A percentile compares a stretch with the other conserved stretches of the same genome.
These are phyloP conservation scores for Cicer pinnatifidum DNA, from an alignment of 306 rosid species.

Conservation along the genomic window DNA sequence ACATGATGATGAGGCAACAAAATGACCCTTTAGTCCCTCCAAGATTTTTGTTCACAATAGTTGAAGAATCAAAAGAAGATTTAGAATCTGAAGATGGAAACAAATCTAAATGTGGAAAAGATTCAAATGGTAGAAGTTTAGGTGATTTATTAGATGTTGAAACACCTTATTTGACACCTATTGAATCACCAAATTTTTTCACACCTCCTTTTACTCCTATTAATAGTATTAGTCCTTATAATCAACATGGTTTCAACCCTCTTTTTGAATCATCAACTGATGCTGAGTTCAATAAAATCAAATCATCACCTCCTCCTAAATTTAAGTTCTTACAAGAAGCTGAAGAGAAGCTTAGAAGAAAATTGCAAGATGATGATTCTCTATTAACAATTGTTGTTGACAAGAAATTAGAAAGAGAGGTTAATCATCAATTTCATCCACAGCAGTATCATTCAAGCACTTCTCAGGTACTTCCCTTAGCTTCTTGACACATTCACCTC, in stretches of 20 bases:
- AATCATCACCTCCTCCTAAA: constrained; percentile 94
- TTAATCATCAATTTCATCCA: constrained; percentile 48
- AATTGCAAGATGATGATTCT: constrained; percentile 63
- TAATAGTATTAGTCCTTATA: constrained; percentile 45
- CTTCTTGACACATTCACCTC: constrained; percentile 65
- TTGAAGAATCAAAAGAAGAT: constrained; percentile 94
- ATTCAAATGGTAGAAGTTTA: constrained; percentile 64
- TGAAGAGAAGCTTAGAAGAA: constrained; percentile 82
- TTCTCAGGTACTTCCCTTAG: constrained; percentile 78
- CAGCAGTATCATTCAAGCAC: constrained; percentile 65
- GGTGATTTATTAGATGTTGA: constrained; percentile 82
- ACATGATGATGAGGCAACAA: constrained; percentile 56
- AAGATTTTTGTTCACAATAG: constrained; percentile 85
- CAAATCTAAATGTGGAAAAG: constrained; percentile 59
- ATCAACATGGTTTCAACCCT: constrained; percentile 70
- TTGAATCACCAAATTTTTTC: constrained; percentile 77
- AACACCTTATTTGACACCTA: constrained; percentile 87
- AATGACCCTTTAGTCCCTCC: constrained; percentile 70
- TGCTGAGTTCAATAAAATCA: constrained; percentile 82
- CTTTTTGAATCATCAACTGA: constrained; percentile 78
- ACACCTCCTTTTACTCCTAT: constrained; percentile 79
- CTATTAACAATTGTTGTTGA: constrained; percentile 68
- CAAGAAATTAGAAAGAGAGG: constrained; percentile 56
- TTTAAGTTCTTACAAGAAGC: constrained; percentile 94
- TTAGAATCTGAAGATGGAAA: constrained; percentile 83